These are phyloP conservation scores for Coniochaeta sp. DNA, from an alignment of 2,329 filamentous ascomycete genomes.

Conservation along the genomic window DNA sequence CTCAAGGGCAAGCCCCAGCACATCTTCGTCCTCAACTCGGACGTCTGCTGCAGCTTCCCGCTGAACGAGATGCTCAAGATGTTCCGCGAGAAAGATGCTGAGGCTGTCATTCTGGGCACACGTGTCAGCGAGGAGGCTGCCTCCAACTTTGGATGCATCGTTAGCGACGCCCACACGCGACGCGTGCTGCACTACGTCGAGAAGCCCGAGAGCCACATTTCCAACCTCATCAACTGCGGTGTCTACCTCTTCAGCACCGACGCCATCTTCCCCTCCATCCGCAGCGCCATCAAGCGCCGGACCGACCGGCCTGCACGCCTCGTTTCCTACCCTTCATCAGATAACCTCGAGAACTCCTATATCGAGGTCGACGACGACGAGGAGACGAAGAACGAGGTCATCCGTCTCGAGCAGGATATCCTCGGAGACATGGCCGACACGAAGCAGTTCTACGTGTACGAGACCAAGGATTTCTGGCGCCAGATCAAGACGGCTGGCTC, in stretches of 20 bases:
- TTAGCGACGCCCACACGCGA: slow-evolving; percentile 87
- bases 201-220: slow-evolving; percentile 96
- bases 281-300: slow-evolving; percentile 89
- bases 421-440: slow-evolving; percentile 91
- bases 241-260: slow-evolving; percentile 97
- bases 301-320: slow-evolving; percentile 77
- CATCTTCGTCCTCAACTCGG: slow-evolving; percentile 95
- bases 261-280: slow-evolving; percentile 93
- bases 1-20: slow-evolving; percentile 91
- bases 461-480: slow-evolving; percentile 99
- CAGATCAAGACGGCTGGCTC: slow-evolving; percentile 99
- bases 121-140: slow-evolving; percentile 85
- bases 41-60: slow-evolving; percentile 98
- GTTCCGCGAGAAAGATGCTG: slow-evolving; percentile 90
- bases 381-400: slow-evolving; percentile 71
- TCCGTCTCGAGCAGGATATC: slow-evolving; percentile 95
- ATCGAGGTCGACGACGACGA: slow-evolving; percentile 55
- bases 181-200: slow-evolving; percentile 98
- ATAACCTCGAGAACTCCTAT: slow-evolving; percentile 72
- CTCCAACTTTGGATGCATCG: slow-evolving; percentile 95
- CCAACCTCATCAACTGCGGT: slow-evolving; percentile 97
- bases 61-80: slow-evolving; percentile 91
- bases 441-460: slow-evolving; percentile 96
- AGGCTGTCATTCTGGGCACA: slow-evolving; percentile 93
- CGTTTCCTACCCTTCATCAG: slow-evolving; percentile 90